Evolutionary conservation across 2,329 filamentous ascomycete genomes (phyloP).

Genomic region (Apiospora aurea): DNA sequence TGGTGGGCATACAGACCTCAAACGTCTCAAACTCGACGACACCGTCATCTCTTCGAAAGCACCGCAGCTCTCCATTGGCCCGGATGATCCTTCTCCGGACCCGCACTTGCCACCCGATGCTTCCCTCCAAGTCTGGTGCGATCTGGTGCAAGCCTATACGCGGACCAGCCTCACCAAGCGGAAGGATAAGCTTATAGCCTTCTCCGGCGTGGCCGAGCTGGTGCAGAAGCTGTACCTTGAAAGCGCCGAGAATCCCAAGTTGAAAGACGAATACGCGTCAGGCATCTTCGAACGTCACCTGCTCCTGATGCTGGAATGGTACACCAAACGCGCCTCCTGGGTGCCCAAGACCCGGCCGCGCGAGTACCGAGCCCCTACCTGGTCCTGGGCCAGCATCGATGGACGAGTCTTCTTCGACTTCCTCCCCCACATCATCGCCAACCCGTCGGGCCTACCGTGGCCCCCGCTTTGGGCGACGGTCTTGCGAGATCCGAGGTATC

Average conservation of each 20-base stretch:
- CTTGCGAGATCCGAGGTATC: no score
- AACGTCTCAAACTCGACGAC: not conserved
- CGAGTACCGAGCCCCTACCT: slow-evolving; percentile 18
- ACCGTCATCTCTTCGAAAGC: not conserved
- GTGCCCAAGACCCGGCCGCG: no score
- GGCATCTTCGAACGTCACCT: slow-evolving; percentile 7
- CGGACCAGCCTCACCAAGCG: slow-evolving; percentile 23
- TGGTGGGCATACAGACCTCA: slow-evolving; percentile 23
- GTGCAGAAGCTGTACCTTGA: not conserved
- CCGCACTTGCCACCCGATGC: not conserved
- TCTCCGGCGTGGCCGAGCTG: slow-evolving; percentile 23
- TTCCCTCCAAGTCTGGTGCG: slow-evolving; percentile 23
- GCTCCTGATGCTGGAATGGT: slow-evolving; percentile 13
- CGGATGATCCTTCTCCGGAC: no score
- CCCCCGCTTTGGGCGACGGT: not conserved
- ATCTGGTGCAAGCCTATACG: slow-evolving; percentile 21
- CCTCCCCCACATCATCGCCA: not conserved
- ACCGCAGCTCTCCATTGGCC: not conserved
- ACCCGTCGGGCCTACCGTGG: not conserved
- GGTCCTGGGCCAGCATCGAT: slow-evolving; percentile 26
- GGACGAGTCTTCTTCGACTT: slow-evolving; percentile 22
- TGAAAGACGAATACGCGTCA: not conserved
- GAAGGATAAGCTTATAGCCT: slow-evolving; percentile 21
- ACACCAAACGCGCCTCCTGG: not conserved
- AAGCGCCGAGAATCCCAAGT: not conserved